Base-by-base conservation (phyloP, 2,329 filamentous ascomycete genomes). In the Rhinocladiella similis region DNA sequence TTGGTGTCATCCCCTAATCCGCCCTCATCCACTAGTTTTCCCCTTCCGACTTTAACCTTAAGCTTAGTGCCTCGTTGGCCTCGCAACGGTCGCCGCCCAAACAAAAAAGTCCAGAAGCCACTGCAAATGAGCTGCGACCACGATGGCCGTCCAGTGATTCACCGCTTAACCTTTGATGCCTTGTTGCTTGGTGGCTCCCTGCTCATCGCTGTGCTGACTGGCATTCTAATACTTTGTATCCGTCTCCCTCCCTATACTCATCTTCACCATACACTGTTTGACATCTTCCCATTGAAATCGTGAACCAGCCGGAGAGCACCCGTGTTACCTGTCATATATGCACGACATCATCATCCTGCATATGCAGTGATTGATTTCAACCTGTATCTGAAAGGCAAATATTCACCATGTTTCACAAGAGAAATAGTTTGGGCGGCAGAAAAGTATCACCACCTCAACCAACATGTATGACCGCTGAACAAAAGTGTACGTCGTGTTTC, bases 381-480 rank as follows among this genome's bases (percentile, higher is more conserved):
- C 29, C 22, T 50, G 39, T 45, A 47, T 46, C 36, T 12, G 20
- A 53, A 47, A 46, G 12, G 3, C 43, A 56, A 56, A 43, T 47
- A 59, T 42, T 43, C 61, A 66, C 43, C 47, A 75, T 74, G 68
- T 72, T 76, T 65, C 73, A 75, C 63, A 68, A 57, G 47, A 58
- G 51, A 52, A 57, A 69, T 57, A 73, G 68, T 59, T 58, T 68
- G 47, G 70, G 68, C 59, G 65, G 72, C 50, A 71, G 75, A 63
- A 78, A 77, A 68, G 72, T 76, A 56, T 76, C 75, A 56, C 76
- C 76, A 54, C 74, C 76, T 16, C 72, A 74, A 20, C 75, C 76
- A 47, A 73, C 72, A 47, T 75, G 72, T 64, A 77, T 78, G 75
- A 73, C 70, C 49, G 69, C 72, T 57, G 70, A 77, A 57, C 75